phyloP scores from a whole-genome alignment of 2,329 filamentous ascomycete genomes.

The Alternaria arbusti region DNA sequence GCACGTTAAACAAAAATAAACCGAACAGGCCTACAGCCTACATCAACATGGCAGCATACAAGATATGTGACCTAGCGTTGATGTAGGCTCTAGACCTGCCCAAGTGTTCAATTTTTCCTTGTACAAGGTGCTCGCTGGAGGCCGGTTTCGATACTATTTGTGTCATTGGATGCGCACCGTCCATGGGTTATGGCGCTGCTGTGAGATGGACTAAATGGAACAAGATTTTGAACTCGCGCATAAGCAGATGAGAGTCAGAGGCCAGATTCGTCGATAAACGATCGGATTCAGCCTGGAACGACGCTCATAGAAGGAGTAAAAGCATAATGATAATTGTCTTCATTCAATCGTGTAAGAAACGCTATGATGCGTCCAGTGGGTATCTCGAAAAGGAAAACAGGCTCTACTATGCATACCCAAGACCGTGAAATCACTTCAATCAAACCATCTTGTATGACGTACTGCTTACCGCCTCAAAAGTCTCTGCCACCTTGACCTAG shows the following conservation, averaged over 20 bases:
- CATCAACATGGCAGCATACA: neutral
- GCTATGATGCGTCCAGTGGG: neutral
- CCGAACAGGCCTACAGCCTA: neutral
- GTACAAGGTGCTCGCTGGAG: no score
- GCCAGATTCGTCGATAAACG: no score
- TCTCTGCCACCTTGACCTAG: neutral
- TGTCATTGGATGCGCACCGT: no score
- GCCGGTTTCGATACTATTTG: no score
- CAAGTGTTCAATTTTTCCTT: neutral
- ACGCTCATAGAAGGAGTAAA: neutral
- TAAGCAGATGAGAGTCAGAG: no score
- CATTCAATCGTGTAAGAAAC: neutral
- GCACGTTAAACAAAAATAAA: neutral
- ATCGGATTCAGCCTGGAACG: neutral
- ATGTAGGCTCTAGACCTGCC: neutral
- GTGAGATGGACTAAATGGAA: no score
- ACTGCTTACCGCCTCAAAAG: neutral
- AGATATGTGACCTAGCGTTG: neutral
- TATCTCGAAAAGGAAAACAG: neutral
- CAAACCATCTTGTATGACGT: neutral
- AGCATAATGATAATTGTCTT: neutral
- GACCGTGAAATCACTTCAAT: neutral
- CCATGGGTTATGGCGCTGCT: no score
- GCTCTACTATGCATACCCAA: neutral
- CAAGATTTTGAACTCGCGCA: no score